Percentiles rank a stretch among this genome's conserved stretches.
Evolutionary conservation across 441 rosid species (phyloP).

Genomic region (Pelargonium citronellum): DNA sequence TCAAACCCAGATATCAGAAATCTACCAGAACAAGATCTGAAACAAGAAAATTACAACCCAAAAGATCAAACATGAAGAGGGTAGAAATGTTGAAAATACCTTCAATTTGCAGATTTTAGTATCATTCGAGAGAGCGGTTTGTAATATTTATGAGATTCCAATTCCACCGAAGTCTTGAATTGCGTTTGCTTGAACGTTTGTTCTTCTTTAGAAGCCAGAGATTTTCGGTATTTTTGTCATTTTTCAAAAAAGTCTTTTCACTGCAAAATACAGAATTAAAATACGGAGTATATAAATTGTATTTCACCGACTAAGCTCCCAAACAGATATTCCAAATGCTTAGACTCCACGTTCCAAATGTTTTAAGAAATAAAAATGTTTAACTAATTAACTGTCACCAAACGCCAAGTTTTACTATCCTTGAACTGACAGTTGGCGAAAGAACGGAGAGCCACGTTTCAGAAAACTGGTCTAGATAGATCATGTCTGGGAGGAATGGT

Average conservation of each 20-base stretch:
- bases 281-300: not conserved
- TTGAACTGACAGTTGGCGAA: too few relatives aligned
- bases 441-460: too few relatives aligned
- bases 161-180: not conserved
- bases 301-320: not conserved
- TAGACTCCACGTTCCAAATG: too few relatives aligned
- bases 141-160: not conserved
- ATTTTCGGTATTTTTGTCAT: not conserved
- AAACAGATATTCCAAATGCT: too few relatives aligned
- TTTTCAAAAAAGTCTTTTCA: not conserved
- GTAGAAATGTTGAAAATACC: not conserved
- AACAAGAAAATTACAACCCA: too few relatives aligned
- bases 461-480: too few relatives aligned
- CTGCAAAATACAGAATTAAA: not conserved
- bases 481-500: too few relatives aligned
- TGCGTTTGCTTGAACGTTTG: conserved; percentile 1
- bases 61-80: not conserved
- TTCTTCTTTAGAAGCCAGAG: conserved; percentile 5
- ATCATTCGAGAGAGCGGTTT: not conserved
- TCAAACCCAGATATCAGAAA: not conserved
- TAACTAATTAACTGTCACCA: too few relatives aligned
- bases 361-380: too few relatives aligned
- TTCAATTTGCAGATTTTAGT: not conserved
- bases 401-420: too few relatives aligned
- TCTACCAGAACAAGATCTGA: not conserved